Conservation (phyloP, 2,329 filamentous ascomycete genomes). For the Hyphodiscus sp. region DNA sequence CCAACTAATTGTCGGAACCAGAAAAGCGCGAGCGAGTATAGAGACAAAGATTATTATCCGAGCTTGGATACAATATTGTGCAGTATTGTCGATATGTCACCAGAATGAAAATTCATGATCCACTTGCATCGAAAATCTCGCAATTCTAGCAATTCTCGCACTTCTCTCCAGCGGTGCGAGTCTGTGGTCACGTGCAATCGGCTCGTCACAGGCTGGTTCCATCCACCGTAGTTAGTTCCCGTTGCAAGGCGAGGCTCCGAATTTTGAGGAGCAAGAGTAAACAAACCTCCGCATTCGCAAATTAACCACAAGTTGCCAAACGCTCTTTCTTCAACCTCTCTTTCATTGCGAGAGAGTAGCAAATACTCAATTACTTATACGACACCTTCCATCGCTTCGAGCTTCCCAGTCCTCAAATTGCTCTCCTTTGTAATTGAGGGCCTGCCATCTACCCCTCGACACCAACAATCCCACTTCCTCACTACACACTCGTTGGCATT, state of each 20-base stretch:
- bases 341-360: background rate
- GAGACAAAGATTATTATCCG: background rate
- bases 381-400: background rate
- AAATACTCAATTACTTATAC: background rate
- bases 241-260: background rate
- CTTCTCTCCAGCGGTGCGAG: background rate
- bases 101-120: background rate
- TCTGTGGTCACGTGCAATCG: background rate
- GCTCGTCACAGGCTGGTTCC: too few species aligned
- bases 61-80: background rate
- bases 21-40: background rate
- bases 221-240: too few species aligned
- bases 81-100: background rate
- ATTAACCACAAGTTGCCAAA: background rate
- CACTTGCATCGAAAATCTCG: background rate
- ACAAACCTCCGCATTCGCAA: background rate
- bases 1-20: background rate
- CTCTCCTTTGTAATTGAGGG: background rate
- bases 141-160: background rate
- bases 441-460: background rate
- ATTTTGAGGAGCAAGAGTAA: background rate
- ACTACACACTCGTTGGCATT: background rate
- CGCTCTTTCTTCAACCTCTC: background rate
- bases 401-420: background rate
- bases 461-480: background rate